A percentile compares a stretch with the other conserved stretches of the same genome.
These are phyloP conservation scores for Rhododendron molle DNA, from an alignment of 148 eudicot species.

Conservation along the genomic window DNA sequence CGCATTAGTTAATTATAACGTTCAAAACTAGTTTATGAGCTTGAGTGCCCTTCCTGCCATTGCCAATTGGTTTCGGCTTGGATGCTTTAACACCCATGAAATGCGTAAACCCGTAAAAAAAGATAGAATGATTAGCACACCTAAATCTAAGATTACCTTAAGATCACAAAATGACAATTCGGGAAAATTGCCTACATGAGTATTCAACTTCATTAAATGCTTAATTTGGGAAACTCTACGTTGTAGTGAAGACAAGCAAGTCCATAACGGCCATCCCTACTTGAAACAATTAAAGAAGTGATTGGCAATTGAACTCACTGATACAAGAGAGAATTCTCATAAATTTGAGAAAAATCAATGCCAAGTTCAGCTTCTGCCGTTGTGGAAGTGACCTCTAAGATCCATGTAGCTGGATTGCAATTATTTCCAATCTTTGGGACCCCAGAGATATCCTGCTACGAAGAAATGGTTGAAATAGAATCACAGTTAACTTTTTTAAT, in stretches of 20 bases:
- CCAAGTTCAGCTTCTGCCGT: conserved; percentile 62
- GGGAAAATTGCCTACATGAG: neutral
- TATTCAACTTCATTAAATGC: neutral
- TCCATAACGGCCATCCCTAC: neutral
- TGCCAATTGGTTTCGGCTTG: no score
- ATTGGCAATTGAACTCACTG: conserved; percentile 40
- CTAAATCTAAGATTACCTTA: no score
- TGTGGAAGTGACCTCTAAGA: conserved; percentile 73
- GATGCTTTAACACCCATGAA: no score
- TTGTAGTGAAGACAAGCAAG: neutral
- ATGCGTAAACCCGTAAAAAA: no score
- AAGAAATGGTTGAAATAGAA: neutral
- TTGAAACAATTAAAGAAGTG: neutral
- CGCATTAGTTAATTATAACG: no score
- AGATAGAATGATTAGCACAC: no score
- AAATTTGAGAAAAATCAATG: conserved; percentile 58
- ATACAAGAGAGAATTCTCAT: conserved; percentile 38
- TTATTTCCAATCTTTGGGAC: conserved; percentile 61
- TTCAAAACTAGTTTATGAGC: no score
- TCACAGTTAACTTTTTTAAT: neutral
- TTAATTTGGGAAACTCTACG: neutral
- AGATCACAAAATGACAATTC: no score
- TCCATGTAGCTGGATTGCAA: conserved; percentile 92
- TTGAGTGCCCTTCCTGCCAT: no score
- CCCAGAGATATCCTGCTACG: conserved; percentile 49